Conservation (phyloP, 305 asterid genomes). For the Fraxinus baroniana region DNA sequence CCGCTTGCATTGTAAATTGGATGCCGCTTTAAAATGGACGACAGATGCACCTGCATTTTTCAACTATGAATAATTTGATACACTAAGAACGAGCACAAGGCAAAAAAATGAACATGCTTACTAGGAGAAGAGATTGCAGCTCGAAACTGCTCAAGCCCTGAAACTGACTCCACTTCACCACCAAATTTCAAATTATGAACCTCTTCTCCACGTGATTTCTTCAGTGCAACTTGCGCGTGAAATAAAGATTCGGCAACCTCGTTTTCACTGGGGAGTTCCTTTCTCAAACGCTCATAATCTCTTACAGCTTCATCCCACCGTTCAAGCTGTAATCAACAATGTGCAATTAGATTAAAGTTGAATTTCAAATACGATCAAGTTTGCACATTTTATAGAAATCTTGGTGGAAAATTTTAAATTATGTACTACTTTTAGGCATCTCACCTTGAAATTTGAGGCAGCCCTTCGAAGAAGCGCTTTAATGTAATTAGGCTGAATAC, state of each 20-base stretch:
- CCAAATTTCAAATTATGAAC: slow-evolving; percentile 71
- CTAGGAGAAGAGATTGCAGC: slow-evolving; percentile 71
- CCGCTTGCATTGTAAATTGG: slow-evolving; percentile 56
- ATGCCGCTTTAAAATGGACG: slow-evolving; percentile 54
- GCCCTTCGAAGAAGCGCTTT: slow-evolving; percentile 93
- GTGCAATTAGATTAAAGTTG: not conserved
- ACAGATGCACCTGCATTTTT: slow-evolving; percentile 66
- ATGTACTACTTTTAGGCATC: not conserved
- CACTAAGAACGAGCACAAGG: not conserved
- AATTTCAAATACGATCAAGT: not conserved
- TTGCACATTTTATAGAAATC: not conserved
- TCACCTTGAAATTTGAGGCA: slow-evolving; percentile 70
- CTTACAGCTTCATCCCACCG: slow-evolving; percentile 79
- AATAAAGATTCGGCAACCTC: slow-evolving; percentile 73
- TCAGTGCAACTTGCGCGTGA: slow-evolving; percentile 65
- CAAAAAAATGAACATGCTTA: slow-evolving; percentile 22
- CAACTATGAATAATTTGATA: slow-evolving; percentile 5
- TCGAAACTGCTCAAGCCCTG: slow-evolving; percentile 64
- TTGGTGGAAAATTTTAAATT: not conserved
- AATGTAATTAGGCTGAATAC: slow-evolving; percentile 63
- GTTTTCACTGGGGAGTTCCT: slow-evolving; percentile 56
- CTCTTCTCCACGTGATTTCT: slow-evolving; percentile 74
- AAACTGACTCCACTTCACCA: slow-evolving; percentile 69
- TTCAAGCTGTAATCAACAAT: slow-evolving; percentile 56
- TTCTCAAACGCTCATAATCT: slow-evolving; percentile 69